Conservation (phyloP, 2,329 filamentous ascomycete genomes). For the Nemania sp. region DNA sequence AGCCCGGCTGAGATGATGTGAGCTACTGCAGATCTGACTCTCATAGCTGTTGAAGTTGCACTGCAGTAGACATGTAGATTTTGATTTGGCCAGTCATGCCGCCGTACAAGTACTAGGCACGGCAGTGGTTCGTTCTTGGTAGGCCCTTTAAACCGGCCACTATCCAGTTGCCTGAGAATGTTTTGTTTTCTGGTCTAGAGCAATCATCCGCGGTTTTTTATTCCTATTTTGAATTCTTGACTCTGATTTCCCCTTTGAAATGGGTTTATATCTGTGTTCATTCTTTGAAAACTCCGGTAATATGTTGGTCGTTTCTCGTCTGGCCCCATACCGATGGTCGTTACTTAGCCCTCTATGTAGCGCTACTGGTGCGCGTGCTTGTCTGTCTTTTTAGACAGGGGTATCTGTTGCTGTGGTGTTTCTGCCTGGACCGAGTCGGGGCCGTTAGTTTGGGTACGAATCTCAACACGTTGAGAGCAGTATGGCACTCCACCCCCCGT, state of each 20-base stretch:
- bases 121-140: background rate
- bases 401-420: background rate
- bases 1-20: background rate
- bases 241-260: background rate
- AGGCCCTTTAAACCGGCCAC: constrained; percentile 11
- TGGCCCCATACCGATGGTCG: background rate
- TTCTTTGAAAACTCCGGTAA: background rate
- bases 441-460: background rate
- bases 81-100: background rate
- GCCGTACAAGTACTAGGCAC: background rate
- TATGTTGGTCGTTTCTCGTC: background rate
- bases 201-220: background rate
- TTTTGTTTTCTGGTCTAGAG: background rate
- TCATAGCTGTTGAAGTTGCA: constrained; percentile 8
- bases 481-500: constrained; percentile 1
- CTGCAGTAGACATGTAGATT: constrained; percentile 20
- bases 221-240: background rate
- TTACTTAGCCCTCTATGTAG: constrained; percentile 1
- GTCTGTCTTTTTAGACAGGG: background rate
- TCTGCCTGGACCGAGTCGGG: background rate
- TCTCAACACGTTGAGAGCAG: background rate
- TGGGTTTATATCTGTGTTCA: background rate
- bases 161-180: constrained; percentile 3
- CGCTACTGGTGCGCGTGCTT: constrained; percentile 1
- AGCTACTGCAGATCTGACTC: constrained; percentile 11